These are phyloP conservation scores for Citrus cavaleriei DNA, from an alignment of 345 rosid genomes.

Conservation along the genomic window DNA sequence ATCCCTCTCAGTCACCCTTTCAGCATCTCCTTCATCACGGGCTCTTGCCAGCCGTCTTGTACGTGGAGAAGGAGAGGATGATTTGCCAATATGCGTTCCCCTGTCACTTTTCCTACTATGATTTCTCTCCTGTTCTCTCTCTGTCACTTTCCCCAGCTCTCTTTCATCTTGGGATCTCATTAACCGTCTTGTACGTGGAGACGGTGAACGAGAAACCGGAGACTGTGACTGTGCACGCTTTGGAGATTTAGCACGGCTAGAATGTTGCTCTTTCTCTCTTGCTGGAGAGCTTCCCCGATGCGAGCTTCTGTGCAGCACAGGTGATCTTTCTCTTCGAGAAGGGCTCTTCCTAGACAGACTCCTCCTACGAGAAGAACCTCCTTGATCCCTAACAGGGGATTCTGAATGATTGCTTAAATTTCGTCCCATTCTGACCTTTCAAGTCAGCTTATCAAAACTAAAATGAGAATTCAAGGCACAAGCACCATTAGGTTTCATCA, in stretches of 20 bases:
- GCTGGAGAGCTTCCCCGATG: slow-evolving; percentile 37
- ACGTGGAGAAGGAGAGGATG: slow-evolving; percentile 62
- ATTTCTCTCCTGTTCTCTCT: slow-evolving; percentile 43
- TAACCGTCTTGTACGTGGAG: slow-evolving; percentile 66
- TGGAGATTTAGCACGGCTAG: slow-evolving; percentile 36
- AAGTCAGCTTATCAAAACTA: slow-evolving; percentile 2
- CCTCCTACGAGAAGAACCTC: slow-evolving; percentile 21
- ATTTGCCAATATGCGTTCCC: slow-evolving; percentile 29
- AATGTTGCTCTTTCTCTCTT: slow-evolving; percentile 35
- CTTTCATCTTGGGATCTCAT: slow-evolving; percentile 53
- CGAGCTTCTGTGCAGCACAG: slow-evolving; percentile 37
- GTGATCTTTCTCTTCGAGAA: slow-evolving; percentile 37
- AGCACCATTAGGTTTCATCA: not conserved
- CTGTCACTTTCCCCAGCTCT: slow-evolving; percentile 41
- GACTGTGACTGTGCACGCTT: slow-evolving; percentile 18
- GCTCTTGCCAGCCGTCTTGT: slow-evolving; percentile 59
- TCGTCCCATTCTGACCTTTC: slow-evolving; percentile 40
- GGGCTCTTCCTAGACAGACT: slow-evolving; percentile 23
- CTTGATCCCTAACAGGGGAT: slow-evolving; percentile 43
- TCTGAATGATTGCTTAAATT: slow-evolving; percentile 28
- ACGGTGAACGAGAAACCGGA: slow-evolving; percentile 57
- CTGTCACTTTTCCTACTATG: slow-evolving; percentile 42
- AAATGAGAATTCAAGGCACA: slow-evolving; percentile 3
- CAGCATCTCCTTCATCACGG: slow-evolving; percentile 46
- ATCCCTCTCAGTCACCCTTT: slow-evolving; percentile 46